phyloP scores from a whole-genome alignment of 345 rosid species.

The Citropsis articulata region DNA sequence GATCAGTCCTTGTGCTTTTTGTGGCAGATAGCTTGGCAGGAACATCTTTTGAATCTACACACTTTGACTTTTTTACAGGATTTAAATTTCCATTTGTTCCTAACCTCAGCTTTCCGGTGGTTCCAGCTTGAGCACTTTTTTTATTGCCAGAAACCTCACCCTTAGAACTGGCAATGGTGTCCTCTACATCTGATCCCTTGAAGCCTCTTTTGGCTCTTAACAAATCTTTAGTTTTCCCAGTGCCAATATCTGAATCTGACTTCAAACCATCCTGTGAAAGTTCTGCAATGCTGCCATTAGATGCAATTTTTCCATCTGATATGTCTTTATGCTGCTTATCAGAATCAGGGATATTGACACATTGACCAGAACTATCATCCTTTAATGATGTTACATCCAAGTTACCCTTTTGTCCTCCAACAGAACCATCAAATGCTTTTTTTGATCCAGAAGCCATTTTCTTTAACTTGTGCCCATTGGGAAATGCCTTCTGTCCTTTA shows the following conservation, averaged over 20 bases:
- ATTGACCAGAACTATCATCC: slow-evolving; percentile 29
- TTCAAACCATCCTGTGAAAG: slow-evolving; percentile 25
- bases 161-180: slow-evolving; percentile 22
- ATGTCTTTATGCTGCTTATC: slow-evolving; percentile 39
- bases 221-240: slow-evolving; percentile 34
- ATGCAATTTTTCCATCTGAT: slow-evolving; percentile 26
- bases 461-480: slow-evolving; percentile 43
- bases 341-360: slow-evolving; percentile 22
- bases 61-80: slow-evolving; percentile 52
- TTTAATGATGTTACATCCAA: slow-evolving; percentile 24
- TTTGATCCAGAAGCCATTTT: slow-evolving; percentile 28
- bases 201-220: slow-evolving; percentile 29
- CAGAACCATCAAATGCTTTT: slow-evolving; percentile 34
- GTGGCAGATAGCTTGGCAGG: slow-evolving; percentile 22
- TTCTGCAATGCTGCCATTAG: slow-evolving; percentile 26
- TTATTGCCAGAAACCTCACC: slow-evolving; percentile 35
- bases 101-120: slow-evolving; percentile 34
- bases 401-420: slow-evolving; percentile 31
- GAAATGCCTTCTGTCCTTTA: slow-evolving; percentile 30
- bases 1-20: slow-evolving; percentile 29
- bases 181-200: slow-evolving; percentile 29
- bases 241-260: slow-evolving; percentile 28
- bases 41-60: slow-evolving; percentile 34
- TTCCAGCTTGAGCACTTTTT: slow-evolving; percentile 37
- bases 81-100: slow-evolving; percentile 33